Evolutionary conservation across 148 eudicot genomes (phyloP), one percentile per base, ranked within the genome.

Genomic region (Salicornia ramosissima): DNA sequence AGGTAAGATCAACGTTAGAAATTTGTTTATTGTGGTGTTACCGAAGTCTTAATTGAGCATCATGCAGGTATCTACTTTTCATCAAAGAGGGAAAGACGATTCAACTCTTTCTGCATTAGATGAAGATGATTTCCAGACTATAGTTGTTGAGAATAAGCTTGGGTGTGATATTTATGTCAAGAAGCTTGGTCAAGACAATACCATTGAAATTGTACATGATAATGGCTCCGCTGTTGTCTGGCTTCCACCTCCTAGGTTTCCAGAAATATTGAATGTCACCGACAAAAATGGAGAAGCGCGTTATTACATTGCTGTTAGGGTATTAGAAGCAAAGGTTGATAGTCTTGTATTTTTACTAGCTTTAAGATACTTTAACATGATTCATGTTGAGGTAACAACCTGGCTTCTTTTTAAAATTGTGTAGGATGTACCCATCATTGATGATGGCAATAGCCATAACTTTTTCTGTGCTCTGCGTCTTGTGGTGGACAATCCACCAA

Each of bases 391-490:
- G 65, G 57, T 21, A 46, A 50, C 47, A 28, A 49, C 6, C 33
- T 39, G 64, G 45, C 31, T 47, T 47, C 39, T 56, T 58, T 51
- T n/a, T 47, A 9, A 21, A 40, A 47, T 30, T 80, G 77, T 80
- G 77, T 89, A 94, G 99, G 97, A 80, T 64, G 77, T 94, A 78
- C 89, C 92, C 42, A 75, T 90, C 70, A 54, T 87, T 78, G 93
- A 94, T 82, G 99, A 94, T 83, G 99, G 99, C 61, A 94, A 94
- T 69, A 86, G 97, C 81, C 92, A 87, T 72, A 89, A 80, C 49
- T 91, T 88, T 75, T 94, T 94, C 79, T 94, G 99, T 82, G 96
- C 99, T 79, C 79, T 90, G 70, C 97, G 99, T 39, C 88, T 94
- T 64, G 90, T 89, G 77, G 90, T 94, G 42, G 99, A 94, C 74